Evolutionary conservation across 352 stramenopile species (phyloP), one percentile per base, ranked within the genome.

Genomic region (Peronospora belbahrii): DNA sequence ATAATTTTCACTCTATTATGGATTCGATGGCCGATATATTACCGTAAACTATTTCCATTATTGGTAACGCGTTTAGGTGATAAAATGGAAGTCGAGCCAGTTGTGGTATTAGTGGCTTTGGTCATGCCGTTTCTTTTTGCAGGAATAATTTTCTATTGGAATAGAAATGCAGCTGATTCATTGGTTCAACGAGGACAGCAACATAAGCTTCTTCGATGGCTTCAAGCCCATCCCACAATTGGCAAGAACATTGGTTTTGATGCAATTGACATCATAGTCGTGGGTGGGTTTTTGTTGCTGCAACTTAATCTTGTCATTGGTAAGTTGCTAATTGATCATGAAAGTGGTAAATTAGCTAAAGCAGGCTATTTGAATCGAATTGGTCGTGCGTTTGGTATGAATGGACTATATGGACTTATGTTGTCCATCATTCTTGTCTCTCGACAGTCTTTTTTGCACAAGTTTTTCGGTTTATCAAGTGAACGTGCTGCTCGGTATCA

Each of bases 331-430:
- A 74, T 82, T 30, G 77, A 89, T 54, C 52, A 69, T 17, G 67
- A 70, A 35, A 82, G 49, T 14, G 78, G 74, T 6, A 87, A 87
- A 58, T 44, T 89, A 32, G 70, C 73, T 3, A 86, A 83, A 57
- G 45, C 62, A 13, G 74, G 74, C 2, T 48, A 70, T 38, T 20
- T 83, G 20, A 53, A 70, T 17, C 73, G 75, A n/a, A 60, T 62
- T 11, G 71, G 56, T 2, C 58, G 71, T n/a, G 62, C 69, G 0
- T 63, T 87, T 10, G 78, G 78, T 23, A 84, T 85, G 71, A 89
- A 87, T 48, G 78, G 68, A 6, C 61, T 81, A 6, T 81, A 79
- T 20, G 46, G 64, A 3, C 51, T 79, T 48, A 45, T 85, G 15
- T 38, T 83, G 18, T 85, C 75, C 6, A 59, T 87, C 22, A 37